Evolutionary conservation across 768 basidiomycete species (phyloP).

Genomic region (Amanita fuliginea): DNA sequence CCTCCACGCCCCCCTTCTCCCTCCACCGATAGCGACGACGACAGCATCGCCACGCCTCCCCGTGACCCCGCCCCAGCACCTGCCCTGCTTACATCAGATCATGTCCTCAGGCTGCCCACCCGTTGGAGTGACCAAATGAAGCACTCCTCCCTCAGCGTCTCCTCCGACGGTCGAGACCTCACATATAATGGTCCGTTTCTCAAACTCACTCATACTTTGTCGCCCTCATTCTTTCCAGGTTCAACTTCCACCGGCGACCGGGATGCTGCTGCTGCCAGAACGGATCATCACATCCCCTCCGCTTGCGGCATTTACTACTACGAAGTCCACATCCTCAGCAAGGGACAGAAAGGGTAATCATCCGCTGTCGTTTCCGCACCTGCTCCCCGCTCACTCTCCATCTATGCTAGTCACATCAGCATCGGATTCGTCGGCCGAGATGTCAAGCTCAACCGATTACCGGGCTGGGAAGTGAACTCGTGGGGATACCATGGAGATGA

Average conservation of each 20-base stretch:
- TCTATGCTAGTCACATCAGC: conserved; percentile 52
- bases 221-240: conserved; percentile 2
- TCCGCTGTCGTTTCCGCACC: conserved; percentile 4
- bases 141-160: conserved; percentile 46
- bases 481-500: conserved; percentile 96
- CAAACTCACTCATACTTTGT: not conserved
- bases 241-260: conserved; percentile 38
- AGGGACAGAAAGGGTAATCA: conserved; percentile 68
- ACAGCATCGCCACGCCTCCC: conserved; percentile 42
- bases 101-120: conserved; percentile 52
- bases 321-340: conserved; percentile 77
- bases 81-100: conserved; percentile 22
- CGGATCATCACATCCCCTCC: conserved; percentile 67
- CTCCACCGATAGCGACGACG: conserved; percentile 56
- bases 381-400: conserved; percentile 11
- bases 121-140: conserved; percentile 71
- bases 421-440: conserved; percentile 64
- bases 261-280: conserved; percentile 78
- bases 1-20: conserved; percentile 30
- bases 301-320: conserved; percentile 93
- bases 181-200: conserved; percentile 47
- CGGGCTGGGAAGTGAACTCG: conserved; percentile 77
- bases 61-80: conserved; percentile 23
- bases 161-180: conserved; percentile 63
- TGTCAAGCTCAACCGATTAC: conserved; percentile 62